Base-by-base conservation (phyloP, 1,139 yeast genomes). In the Taphrina wiesneri region DNA sequence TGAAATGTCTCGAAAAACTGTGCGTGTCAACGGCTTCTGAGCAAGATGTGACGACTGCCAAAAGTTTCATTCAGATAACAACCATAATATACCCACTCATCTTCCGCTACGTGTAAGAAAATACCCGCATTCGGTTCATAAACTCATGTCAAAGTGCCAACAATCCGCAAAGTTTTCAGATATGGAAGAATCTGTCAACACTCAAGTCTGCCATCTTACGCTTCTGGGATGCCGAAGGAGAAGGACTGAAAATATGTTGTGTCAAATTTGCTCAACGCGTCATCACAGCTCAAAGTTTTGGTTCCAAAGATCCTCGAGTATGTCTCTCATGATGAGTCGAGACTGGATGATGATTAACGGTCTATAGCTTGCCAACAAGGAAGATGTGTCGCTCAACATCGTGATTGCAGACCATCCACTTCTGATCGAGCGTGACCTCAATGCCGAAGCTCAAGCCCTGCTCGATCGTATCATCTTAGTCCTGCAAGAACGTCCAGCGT, bases 201-300 rank as follows among this genome's bases (percentile, higher is more conserved):
- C 68, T 80, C 66, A 80, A 80, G 68, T 59, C 70, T 1, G 66
- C 66, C 34, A 74, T 78, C 2, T 69, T 78, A 13, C 66, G 69
- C 2, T 66, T 74, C 7, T 79, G 81, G 81, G 72, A 73, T 41
- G 67, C 69, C 2, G 67, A 67, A 3, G 72, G 72, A 41, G 71
- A 73, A 32, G 79, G 80, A 7, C 79, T 86, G 56, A 86, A 85
- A 74, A 77, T 89, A 30, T 87, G 92, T 53, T 79, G 89, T 32
- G 78, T 88, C 65, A 90, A 88, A 75, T 86, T 92, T 70, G 83
- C 90, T 7, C 85, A 88, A 66, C 83, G 85, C 61, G 83, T 90
- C 1, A 84, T 92, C 46, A 85, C 85, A 66, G 84, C 85, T 32
- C 97, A 92, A 72, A 81, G 88, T 26, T 82, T 84, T 41, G 79